These are phyloP conservation scores for Arctostaphylos glauca DNA, from an alignment of 148 eudicot species.

Conservation along the genomic window DNA sequence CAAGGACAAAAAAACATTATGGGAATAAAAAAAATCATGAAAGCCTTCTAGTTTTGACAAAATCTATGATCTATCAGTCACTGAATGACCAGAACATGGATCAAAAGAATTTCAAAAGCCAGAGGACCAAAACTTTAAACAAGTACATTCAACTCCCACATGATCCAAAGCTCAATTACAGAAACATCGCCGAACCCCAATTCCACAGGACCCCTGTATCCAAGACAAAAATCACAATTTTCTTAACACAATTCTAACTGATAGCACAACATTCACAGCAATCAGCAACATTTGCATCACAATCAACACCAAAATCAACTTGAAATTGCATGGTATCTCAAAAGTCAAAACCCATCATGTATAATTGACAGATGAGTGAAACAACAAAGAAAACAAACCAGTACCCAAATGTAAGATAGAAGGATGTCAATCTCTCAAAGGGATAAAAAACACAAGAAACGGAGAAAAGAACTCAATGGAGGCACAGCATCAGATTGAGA, in stretches of 20 bases:
- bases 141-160: constrained; percentile 7
- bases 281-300: constrained; percentile 6
- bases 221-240: not conserved
- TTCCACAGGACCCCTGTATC: not conserved
- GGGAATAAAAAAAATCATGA: not conserved
- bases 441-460: constrained; percentile 21
- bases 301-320: constrained; percentile 14
- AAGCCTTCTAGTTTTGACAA: not conserved
- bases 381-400: constrained; percentile 8
- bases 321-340: constrained; percentile 15
- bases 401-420: constrained; percentile 7
- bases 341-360: not conserved
- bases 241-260: constrained; percentile 6
- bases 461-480: not conserved
- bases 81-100: not conserved
- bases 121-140: not conserved
- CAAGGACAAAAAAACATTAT: not conserved
- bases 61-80: not conserved
- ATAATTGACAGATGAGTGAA: constrained; percentile 1
- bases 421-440: constrained; percentile 22
- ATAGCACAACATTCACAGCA: not conserved
- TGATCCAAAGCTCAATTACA: constrained; percentile 16
- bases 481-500: not conserved
- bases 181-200: not conserved
- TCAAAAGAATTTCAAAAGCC: not conserved